Conservation (phyloP, 371 early-diverging fungal genomes). For the Mucor sp. region DNA sequence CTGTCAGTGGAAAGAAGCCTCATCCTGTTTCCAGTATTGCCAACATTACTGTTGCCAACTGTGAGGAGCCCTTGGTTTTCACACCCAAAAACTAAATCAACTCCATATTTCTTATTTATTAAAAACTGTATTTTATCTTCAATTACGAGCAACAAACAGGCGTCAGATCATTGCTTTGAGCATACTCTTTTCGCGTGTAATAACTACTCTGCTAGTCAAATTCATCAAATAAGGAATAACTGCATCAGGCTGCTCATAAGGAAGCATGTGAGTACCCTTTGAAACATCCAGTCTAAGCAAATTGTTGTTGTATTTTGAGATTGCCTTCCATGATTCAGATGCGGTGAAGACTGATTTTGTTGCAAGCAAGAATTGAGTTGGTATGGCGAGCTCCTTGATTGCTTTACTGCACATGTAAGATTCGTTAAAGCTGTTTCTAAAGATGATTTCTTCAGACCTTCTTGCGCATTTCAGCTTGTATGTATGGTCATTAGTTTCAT, state of each 20-base stretch:
- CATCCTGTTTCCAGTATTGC: slow-evolving; percentile 19
- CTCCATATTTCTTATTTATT: too few relatives aligned
- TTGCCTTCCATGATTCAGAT: too few relatives aligned
- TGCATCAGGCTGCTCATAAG: not conserved
- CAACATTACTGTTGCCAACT: slow-evolving; percentile 12
- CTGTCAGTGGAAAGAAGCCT: slow-evolving; percentile 23
- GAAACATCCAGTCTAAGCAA: not conserved
- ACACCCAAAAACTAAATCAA: slow-evolving; percentile 9
- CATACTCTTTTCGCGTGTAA: not conserved
- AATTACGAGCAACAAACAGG: not conserved
- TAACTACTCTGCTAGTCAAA: not conserved
- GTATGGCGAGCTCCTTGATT: too few relatives aligned
- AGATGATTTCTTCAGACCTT: too few relatives aligned
- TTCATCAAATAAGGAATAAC: not conserved
- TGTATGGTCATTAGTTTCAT: too few relatives aligned
- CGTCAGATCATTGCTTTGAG: not conserved
- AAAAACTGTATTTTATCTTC: not conserved
- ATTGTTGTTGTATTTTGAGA: not conserved
- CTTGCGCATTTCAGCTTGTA: too few relatives aligned
- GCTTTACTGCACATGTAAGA: too few relatives aligned
- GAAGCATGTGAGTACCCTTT: not conserved
- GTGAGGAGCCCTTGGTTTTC: slow-evolving; percentile 32
- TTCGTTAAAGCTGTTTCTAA: too few relatives aligned
- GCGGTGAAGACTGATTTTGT: too few relatives aligned
- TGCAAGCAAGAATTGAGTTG: too few relatives aligned